phyloP scores from a whole-genome alignment of 306 rosid species.

The Acacia confusa region DNA sequence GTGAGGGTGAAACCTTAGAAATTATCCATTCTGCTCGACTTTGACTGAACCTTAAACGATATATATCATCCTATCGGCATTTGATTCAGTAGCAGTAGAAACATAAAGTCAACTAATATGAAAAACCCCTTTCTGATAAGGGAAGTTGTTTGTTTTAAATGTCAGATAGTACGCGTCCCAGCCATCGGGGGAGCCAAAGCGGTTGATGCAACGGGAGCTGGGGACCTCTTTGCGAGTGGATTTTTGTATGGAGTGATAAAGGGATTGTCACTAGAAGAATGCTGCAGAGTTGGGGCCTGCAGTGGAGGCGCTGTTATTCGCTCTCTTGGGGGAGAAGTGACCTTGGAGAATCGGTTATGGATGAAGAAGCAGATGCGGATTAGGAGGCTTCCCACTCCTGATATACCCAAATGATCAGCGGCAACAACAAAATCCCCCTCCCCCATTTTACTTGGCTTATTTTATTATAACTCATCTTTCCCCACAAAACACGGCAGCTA shows the following conservation, averaged over 20 bases:
- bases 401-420: conserved; percentile 31
- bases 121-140: conserved; percentile 1
- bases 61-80: neutral
- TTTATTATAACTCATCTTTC: conserved; percentile 8
- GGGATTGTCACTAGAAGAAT: conserved; percentile 80
- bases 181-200: conserved; percentile 81
- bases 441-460: neutral
- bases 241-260: conserved; percentile 83
- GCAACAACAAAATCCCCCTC: neutral
- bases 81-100: neutral
- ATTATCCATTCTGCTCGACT: conserved; percentile 14
- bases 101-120: neutral
- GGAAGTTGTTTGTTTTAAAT: conserved; percentile 7
- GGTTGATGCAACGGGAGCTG: conserved; percentile 94
- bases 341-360: conserved; percentile 85
- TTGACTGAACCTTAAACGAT: neutral
- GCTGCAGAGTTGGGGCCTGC: conserved; percentile 90
- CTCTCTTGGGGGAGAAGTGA: conserved; percentile 88
- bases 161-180: conserved; percentile 67
- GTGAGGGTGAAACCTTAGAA: neutral
- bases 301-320: conserved; percentile 93
- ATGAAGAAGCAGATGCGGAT: conserved; percentile 87
- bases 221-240: conserved; percentile 95
- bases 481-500: conserved; percentile 7
- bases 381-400: conserved; percentile 62